These are phyloP conservation scores for Neopestalotiopsis clavispora DNA, from an alignment of 2,329 filamentous ascomycete species.

Conservation along the genomic window DNA sequence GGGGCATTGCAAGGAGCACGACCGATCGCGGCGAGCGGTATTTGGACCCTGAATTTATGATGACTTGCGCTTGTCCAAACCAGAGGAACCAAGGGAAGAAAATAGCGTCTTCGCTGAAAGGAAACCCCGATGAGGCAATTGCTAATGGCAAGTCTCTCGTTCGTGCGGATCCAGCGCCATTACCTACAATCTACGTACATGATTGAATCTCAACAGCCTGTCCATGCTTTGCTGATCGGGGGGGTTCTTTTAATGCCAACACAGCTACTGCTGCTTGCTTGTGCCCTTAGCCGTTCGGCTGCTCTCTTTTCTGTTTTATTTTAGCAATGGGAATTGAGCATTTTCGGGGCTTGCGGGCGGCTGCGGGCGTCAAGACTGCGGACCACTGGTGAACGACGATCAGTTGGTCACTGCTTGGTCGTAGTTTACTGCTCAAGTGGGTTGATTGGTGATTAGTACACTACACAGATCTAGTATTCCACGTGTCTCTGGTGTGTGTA, in stretches of 20 bases:
- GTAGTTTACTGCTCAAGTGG: too few species aligned
- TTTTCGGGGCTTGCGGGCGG: not conserved
- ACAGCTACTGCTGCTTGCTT: not conserved
- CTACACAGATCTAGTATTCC: too few species aligned
- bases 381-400: not conserved
- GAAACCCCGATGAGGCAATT: not conserved
- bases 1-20: not conserved
- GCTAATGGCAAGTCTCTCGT: slow-evolving; percentile 6
- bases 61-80: not conserved
- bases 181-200: slow-evolving; percentile 1
- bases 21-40: slow-evolving; percentile 8
- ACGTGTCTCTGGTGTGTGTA: too few species aligned
- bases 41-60: slow-evolving; percentile 11
- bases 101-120: not conserved
- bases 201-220: not conserved
- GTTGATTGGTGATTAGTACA: too few species aligned
- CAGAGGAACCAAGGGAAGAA: not conserved
- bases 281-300: not conserved
- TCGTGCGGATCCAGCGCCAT: slow-evolving; percentile 4
- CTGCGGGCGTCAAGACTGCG: not conserved
- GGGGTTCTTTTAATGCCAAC: not conserved
- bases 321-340: not conserved
- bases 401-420: not conserved
- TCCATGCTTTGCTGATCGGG: not conserved
- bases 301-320: not conserved